A percentile compares a stretch with the other conserved stretches of the same genome.
These are phyloP conservation scores for Solanum rostratum DNA, from an alignment of 257 asterid species.

Conservation along the genomic window DNA sequence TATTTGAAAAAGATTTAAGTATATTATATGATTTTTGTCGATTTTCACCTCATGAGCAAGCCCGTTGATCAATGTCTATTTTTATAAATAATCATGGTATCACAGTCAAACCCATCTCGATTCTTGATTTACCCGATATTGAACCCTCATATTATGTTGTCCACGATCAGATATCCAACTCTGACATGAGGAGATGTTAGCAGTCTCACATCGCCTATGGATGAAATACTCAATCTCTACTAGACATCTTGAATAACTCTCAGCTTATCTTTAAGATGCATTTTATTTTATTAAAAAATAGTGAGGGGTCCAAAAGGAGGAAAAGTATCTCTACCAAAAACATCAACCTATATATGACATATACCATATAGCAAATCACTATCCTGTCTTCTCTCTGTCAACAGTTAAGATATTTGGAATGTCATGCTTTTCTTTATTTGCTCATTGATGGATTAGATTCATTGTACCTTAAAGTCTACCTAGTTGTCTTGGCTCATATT, in stretches of 20 bases:
- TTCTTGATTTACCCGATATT: neutral
- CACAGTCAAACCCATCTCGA: too few relatives aligned
- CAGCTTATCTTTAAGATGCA: neutral
- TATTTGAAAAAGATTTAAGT: neutral
- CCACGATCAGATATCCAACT: neutral
- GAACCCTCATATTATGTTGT: neutral
- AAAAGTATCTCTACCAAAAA: neutral
- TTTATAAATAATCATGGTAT: neutral
- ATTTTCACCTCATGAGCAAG: neutral
- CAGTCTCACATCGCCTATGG: neutral
- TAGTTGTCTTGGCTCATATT: neutral
- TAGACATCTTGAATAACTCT: neutral
- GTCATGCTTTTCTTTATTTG: slow-evolving; percentile 1
- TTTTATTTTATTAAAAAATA: neutral
- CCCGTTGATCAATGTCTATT: accelerated
- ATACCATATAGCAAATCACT: neutral
- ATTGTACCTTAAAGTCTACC: neutral
- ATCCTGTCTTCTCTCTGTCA: neutral
- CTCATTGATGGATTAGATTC: neutral
- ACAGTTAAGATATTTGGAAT: neutral
- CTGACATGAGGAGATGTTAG: neutral
- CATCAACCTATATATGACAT: neutral
- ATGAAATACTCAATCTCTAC: neutral
- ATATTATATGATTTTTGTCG: neutral
- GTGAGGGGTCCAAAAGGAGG: neutral